Conservation (phyloP, 805 yeast species). For the Saccharomycopsis fermentans region DNA sequence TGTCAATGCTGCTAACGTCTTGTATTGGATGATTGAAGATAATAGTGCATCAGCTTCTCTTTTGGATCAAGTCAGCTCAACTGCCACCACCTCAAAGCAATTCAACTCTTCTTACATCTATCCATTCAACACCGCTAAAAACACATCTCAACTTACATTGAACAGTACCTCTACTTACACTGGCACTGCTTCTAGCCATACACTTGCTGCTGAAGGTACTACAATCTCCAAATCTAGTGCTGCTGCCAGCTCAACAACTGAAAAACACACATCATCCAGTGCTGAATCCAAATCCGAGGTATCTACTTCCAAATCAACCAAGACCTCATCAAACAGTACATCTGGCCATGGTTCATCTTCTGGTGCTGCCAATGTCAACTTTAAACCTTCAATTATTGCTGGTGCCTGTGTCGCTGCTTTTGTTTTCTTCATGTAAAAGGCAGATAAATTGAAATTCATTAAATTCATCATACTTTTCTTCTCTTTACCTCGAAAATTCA, state of each 20-base stretch:
- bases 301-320: not conserved
- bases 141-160: not conserved
- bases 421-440: not conserved
- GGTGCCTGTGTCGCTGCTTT: not conserved
- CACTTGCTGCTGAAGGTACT: not conserved
- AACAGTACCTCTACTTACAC: not conserved
- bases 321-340: not conserved
- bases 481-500: not conserved
- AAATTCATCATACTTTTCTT: not conserved
- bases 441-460: not conserved
- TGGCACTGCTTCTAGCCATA: not conserved
- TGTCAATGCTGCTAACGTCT: not conserved
- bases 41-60: not conserved
- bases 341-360: not conserved
- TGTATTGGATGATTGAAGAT: not conserved
- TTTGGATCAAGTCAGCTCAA: not conserved
- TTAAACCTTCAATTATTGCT: not conserved
- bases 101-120: not conserved
- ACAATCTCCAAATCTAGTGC: not conserved
- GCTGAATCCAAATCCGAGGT: not conserved
- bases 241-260: not conserved
- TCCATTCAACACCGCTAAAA: not conserved
- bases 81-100: not conserved
- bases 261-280: not conserved
- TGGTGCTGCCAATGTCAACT: not conserved